Evolutionary conservation across 768 basidiomycete genomes (phyloP), one percentile per base, ranked within the genome.

Genomic region (Leucogyrophana mollusca): DNA sequence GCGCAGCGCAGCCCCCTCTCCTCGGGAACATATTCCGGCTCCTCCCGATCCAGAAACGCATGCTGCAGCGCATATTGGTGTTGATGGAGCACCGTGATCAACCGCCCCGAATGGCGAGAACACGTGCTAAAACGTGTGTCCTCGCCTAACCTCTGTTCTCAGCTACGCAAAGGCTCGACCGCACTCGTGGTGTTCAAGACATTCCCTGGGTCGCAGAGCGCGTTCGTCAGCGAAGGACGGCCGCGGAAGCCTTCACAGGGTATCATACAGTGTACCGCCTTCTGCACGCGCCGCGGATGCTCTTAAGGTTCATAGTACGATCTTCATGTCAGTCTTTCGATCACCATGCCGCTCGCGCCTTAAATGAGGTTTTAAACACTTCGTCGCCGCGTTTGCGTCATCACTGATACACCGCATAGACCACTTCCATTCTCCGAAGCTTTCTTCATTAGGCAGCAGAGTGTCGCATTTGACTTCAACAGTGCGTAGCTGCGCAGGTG

Each of bases 101-200:
- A 53, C 23, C 47, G 47, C 9, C 54, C 54, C 13, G 51, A 53
- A 33, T 56, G 54, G 54, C 44, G 52, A 16, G 51, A 45, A 25
- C 54, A 56, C 40, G 30, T 53, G 17, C 27, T 32, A 20, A 49
- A 53, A 25, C 16, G 54, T 56, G 16, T 30, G 39, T 35, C 5
- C 30, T n/a, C 34, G 24, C 21, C 9, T 21, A 11, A 3, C 10
- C 30, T 9, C 23, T 14, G 16, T 25, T 24, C 10, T 33, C n/a
- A 10, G 11, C 14, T n/a, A 27, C 18, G 17, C 14, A 30, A 37
- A 18, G 41, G 41, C 18, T 6, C 11, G 16, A 40, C 23, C n/a
- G 32, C 32, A 9, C n/a, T 33, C 9, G 32, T n/a, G 9, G n/a
- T 33, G 32, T 33, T 33, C n/a, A 9, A n/a, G 9, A 9, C 9